These are phyloP conservation scores for Lavandula angustifolia DNA, from an alignment of 257 asterid genomes.

Conservation along the genomic window DNA sequence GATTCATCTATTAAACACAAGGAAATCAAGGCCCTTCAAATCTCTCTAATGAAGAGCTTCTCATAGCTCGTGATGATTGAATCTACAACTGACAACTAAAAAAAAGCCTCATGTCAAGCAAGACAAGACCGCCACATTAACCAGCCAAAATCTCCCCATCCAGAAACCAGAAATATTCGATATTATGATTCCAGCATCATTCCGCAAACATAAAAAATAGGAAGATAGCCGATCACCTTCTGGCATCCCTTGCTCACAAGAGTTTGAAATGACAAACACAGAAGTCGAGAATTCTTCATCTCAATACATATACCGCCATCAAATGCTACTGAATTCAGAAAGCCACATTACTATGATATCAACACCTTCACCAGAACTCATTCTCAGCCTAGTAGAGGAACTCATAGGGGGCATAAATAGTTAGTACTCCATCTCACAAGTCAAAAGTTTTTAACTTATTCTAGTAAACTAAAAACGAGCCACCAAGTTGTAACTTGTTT, in stretches of 20 bases:
- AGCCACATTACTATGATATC: not conserved
- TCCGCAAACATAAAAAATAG: not conserved
- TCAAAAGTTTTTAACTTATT: too few relatives aligned
- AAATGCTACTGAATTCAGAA: not conserved
- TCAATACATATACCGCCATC: not conserved
- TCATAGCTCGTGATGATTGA: not conserved
- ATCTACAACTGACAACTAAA: not conserved
- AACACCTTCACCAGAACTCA: not conserved
- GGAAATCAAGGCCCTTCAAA: not conserved
- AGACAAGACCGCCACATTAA: not conserved
- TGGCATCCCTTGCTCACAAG: not conserved
- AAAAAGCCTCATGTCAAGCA: not conserved
- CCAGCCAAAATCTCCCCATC: not conserved
- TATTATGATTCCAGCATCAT: too few relatives aligned
- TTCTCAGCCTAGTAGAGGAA: too few relatives aligned
- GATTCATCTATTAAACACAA: not conserved
- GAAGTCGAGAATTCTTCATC: too few relatives aligned
- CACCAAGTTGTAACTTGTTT: not conserved
- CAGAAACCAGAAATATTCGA: not conserved
- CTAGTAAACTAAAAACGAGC: too few relatives aligned
- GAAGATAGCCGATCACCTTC: not conserved
- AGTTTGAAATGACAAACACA: too few relatives aligned
- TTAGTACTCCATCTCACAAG: too few relatives aligned
- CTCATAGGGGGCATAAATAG: too few relatives aligned
- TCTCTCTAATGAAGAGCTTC: not conserved